These are phyloP conservation scores for Panicum miliaceum DNA, from an alignment of 176 grass and related monocot genomes.

Conservation along the genomic window DNA sequence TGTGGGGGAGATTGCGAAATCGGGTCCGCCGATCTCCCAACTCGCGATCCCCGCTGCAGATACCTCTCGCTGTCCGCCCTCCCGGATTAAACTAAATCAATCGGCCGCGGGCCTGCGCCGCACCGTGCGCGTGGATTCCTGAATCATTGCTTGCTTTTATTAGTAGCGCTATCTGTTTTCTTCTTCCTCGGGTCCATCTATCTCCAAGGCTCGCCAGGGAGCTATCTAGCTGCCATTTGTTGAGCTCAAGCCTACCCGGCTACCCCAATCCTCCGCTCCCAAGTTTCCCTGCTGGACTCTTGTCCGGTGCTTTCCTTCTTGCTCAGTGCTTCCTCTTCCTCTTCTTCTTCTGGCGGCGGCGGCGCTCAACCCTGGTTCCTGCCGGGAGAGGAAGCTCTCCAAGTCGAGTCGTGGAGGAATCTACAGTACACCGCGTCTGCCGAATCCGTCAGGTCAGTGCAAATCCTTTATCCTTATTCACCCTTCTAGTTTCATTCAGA, in stretches of 20 bases:
- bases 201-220: not conserved
- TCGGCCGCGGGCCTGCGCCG: slow-evolving; percentile 1
- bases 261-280: not conserved
- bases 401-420: not conserved
- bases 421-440: not conserved
- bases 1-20: not conserved
- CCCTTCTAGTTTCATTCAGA: not conserved
- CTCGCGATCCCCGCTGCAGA: slow-evolving; percentile 8
- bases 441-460: slow-evolving; percentile 15
- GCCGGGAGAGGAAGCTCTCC: not conserved
- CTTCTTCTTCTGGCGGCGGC: not conserved
- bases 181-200: too few relatives aligned
- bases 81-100: not conserved
- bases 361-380: not conserved
- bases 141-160: too few relatives aligned
- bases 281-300: not conserved
- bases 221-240: slow-evolving; percentile 28
- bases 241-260: not conserved
- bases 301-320: not conserved
- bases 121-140: too few relatives aligned
- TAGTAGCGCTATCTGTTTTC: too few relatives aligned
- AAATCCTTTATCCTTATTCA: not conserved
- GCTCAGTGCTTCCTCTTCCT: not conserved
- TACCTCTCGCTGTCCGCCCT: slow-evolving; percentile 4
- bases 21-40: not conserved